A percentile compares a stretch with the other conserved stretches of the same genome.
Evolutionary conservation across 495 filamentous ascomycete species (phyloP).

Genomic region (Tuber calosporum): DNA sequence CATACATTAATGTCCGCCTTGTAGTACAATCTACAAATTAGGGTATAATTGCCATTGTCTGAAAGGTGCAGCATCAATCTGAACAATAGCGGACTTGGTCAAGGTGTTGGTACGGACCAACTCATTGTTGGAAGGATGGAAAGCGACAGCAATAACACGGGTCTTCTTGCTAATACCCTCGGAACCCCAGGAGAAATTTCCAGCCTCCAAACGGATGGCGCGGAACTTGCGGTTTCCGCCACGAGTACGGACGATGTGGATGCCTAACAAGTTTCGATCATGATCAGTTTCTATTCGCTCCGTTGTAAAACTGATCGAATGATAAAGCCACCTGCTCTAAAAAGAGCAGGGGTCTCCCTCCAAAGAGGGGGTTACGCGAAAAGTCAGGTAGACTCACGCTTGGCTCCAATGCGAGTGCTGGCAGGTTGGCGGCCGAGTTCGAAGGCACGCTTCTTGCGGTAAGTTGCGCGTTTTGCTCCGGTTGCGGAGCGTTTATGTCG

Average conservation of each 20-base stretch:
- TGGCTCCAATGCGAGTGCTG: conserved; percentile 96
- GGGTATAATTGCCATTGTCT: conserved; percentile 63
- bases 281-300: conserved; percentile 21
- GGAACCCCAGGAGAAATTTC: conserved; percentile 99
- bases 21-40: not conserved
- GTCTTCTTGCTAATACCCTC: conserved; percentile 96
- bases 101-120: conserved; percentile 99
- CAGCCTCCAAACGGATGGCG: conserved; percentile 95
- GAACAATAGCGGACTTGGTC: conserved; percentile 95
- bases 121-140: conserved; percentile 99
- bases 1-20: conserved; percentile 7
- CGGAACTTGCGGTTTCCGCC: conserved; percentile 99
- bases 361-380: conserved; percentile 40
- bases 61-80: conserved; percentile 97
- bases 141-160: conserved; percentile 94
- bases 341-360: conserved; percentile 37
- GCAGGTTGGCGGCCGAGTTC: conserved; percentile 98
- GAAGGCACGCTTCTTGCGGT: conserved; percentile 93
- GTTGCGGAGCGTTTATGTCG: conserved; percentile 98
- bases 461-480: conserved; percentile 91
- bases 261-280: conserved; percentile 44
- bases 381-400: conserved; percentile 53
- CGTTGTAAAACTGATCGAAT: conserved; percentile 1
- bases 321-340: conserved; percentile 27
- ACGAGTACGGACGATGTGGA: conserved; percentile 97